These are phyloP conservation scores for Sordariomycetes sp. DNA, from an alignment of 2,329 filamentous ascomycete genomes.

Conservation along the genomic window DNA sequence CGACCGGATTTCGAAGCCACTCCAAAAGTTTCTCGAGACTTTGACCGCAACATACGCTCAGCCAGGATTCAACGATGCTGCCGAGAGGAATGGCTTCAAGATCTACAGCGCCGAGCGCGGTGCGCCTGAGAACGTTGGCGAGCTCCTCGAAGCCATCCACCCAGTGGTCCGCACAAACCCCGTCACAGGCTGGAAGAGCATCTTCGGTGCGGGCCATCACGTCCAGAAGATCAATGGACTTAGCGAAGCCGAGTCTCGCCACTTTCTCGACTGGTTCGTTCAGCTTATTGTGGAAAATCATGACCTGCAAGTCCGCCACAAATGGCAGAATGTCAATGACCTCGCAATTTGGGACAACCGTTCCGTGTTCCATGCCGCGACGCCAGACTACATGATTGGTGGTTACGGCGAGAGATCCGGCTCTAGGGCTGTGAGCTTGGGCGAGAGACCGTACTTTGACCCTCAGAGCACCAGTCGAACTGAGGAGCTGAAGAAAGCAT, in stretches of 20 bases:
- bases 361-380: conserved; percentile 45
- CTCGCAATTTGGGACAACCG: conserved; percentile 50
- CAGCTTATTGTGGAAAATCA: conserved; percentile 44
- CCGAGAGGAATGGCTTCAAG: conserved; percentile 31
- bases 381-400: conserved; percentile 34
- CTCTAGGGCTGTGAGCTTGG: conserved; percentile 40
- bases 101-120: conserved; percentile 36
- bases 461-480: conserved; percentile 21
- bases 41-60: conserved; percentile 46
- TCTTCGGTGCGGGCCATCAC: conserved; percentile 43
- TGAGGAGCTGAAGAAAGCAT: conserved; percentile 2
- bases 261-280: conserved; percentile 42
- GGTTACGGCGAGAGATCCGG: conserved; percentile 37
- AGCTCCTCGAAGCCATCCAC: conserved; percentile 37
- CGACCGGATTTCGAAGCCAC: conserved; percentile 48
- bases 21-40: conserved; percentile 47
- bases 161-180: conserved; percentile 49
- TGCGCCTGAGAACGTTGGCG: conserved; percentile 39
- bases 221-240: conserved; percentile 41
- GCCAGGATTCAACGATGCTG: conserved; percentile 39
- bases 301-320: conserved; percentile 41
- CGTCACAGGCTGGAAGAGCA: conserved; percentile 47
- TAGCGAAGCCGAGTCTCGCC: conserved; percentile 33
- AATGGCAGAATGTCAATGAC: conserved; percentile 36
- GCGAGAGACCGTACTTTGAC: conserved; percentile 45